Evolutionary conservation across 768 basidiomycete species (phyloP), one percentile per base, ranked within the genome.

Genomic region (Russula brevipes): DNA sequence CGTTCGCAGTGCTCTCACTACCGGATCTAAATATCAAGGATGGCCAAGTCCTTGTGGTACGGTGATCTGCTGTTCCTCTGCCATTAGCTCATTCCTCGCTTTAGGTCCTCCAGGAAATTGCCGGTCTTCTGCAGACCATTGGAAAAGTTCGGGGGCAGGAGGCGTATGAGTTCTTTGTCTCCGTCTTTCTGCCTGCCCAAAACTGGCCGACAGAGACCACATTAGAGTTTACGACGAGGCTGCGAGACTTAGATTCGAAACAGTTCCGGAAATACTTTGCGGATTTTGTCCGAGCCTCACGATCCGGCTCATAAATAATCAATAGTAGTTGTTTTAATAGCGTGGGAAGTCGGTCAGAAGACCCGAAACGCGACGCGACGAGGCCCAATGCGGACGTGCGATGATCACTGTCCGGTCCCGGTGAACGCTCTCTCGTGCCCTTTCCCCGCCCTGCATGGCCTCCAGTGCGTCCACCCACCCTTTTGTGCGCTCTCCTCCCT

Each of bases 21-120:
- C 85, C 88, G 0, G 83, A 86, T 45, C 91, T 97, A 72, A 95
- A 94, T 71, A 78, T 88, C 67, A 91, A 91, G 71, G 94, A 97
- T 71, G 93, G 91, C 2, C 91, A 94, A 69, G 85, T 88, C 70
- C 79, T 88, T 54, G 82, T 87, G 70, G 95, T 95, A 69, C 71
- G 91, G 74, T 8, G 30, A 49, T 50, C 9, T 24, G 9, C 9
- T n/a, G 1, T 52, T 50, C 57, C 60, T 49, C 47, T 17, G 11
- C 35, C 0, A 49, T 16, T 52, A 1, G 5, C 19, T 54, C 5
- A 49, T 19, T 38, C n/a, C 35, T 46, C 52, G 12, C 33, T 39
- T 17, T 69, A 98, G 94, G 88, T 95, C 57, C 77, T 98, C 24
- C 84, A 90, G 67, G 97, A 99, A 72, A 88, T 98, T 59, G 89